Percentiles rank a stretch among this genome's conserved stretches.
phyloP scores from a whole-genome alignment of 352 stramenopile species.

The Phytophthora chlamydospora region DNA sequence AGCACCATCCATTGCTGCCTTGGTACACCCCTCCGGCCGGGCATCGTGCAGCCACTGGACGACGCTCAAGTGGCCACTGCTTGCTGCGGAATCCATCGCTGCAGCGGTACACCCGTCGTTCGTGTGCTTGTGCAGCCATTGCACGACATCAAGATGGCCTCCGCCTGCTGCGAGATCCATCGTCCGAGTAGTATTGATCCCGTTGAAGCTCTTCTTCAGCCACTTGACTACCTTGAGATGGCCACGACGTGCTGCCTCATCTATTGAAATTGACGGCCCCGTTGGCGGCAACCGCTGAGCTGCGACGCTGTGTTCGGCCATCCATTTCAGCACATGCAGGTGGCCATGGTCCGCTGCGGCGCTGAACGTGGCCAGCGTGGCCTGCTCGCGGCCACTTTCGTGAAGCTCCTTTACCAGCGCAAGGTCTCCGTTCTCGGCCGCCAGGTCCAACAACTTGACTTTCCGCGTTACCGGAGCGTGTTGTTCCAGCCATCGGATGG shows the following conservation, averaged over 20 bases:
- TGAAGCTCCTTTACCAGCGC: conserved; percentile 16
- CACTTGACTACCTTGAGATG: conserved; percentile 20
- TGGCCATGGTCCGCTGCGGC: conserved; percentile 17
- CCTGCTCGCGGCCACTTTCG: conserved; percentile 8
- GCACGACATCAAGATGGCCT: conserved; percentile 16
- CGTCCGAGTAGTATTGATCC: background rate
- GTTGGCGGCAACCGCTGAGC: conserved; percentile 1
- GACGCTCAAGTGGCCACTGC: conserved; percentile 1
- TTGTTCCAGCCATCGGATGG: conserved; percentile 14
- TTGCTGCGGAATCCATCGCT: conserved; percentile 17
- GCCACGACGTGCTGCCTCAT: conserved; percentile 9
- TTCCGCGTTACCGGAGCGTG: conserved; percentile 2
- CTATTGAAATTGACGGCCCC: conserved; percentile 11
- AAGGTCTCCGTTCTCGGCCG: conserved; percentile 11
- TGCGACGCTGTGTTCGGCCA: conserved; percentile 6
- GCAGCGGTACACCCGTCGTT: conserved; percentile 6
- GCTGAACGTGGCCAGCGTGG: conserved; percentile 8
- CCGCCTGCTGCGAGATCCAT: conserved; percentile 9
- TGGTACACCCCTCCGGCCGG: background rate
- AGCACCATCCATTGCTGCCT: conserved; percentile 11
- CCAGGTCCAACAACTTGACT: conserved; percentile 14
- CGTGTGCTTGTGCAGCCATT: conserved; percentile 16
- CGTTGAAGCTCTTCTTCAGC: conserved; percentile 13
- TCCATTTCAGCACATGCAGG: conserved; percentile 20
- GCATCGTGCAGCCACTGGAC: conserved; percentile 12